phyloP scores from a whole-genome alignment of 169 alveolate species.

The Cryptosporidium bovis region DNA sequence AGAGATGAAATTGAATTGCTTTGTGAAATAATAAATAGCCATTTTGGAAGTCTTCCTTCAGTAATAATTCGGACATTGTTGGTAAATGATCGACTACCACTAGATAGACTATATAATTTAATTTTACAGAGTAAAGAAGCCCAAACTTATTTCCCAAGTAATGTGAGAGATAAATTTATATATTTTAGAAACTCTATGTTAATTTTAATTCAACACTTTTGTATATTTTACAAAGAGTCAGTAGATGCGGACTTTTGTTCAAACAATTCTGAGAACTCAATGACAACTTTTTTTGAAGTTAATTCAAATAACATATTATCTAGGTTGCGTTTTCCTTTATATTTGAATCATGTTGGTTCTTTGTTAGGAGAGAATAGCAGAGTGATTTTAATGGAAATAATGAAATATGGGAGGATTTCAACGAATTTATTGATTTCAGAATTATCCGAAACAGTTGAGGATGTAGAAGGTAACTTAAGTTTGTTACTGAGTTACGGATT shows the following conservation, averaged over 20 bases:
- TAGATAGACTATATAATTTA: conserved; percentile 34
- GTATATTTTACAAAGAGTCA: conserved; percentile 18
- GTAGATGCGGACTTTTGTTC: conserved; percentile 9
- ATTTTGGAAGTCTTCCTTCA: conserved; percentile 53
- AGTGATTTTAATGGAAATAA: conserved; percentile 38
- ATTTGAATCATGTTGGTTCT: conserved; percentile 31
- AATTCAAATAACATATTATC: conserved; percentile 26
- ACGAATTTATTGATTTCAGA: conserved; percentile 36
- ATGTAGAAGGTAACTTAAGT: conserved; percentile 14
- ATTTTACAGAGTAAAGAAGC: conserved; percentile 11
- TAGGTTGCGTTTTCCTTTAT: conserved; percentile 53
- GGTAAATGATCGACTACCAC: conserved; percentile 38
- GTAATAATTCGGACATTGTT: conserved; percentile 24
- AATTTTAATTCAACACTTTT: conserved; percentile 27
- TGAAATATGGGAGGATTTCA: conserved; percentile 61
- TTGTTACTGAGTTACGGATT: conserved; percentile 21
- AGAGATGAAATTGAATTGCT: conserved; percentile 61
- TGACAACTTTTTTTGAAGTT: conserved; percentile 26
- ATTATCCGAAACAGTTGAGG: conserved; percentile 39
- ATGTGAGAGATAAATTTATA: conserved; percentile 17
- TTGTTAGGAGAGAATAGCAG: conserved; percentile 44
- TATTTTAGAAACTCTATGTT: conserved; percentile 42
- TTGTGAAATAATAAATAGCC: conserved; percentile 36
- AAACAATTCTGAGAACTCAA: conserved; percentile 5
- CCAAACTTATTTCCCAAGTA: conserved; percentile 1